Base-by-base conservation (phyloP, 768 basidiomycete genomes). In the Suillus alpinus region DNA sequence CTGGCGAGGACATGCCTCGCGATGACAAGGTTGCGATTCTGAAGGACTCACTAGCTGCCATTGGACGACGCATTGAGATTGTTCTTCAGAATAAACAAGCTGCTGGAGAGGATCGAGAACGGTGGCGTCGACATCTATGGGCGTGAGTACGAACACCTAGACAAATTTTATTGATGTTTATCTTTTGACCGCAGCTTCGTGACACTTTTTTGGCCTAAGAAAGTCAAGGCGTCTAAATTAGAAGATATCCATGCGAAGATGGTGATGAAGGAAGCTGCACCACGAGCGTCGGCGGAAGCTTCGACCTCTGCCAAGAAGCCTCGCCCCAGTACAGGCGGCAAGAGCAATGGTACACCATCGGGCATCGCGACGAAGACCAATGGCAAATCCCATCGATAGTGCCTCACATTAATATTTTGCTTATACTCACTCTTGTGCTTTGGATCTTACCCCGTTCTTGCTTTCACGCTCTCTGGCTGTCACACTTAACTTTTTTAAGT, bases 201-300 rank as follows among this genome's bases (percentile, higher is more conserved):
- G 50, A 95, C 94, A 3, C 81, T 94, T 58, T 98, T 98, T 77
- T 98, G 95, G 95, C 95, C 95, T 6, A 92, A 96, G 80, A 93
- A 95, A 75, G 95, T 98, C 65, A 94, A 91, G 72, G 93, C 94
- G 13, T 86, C 85, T 16, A 97, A 97, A 75, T 78, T 98, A 41
- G 92, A 95, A 74, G 94, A 94, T 70, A 96, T 98, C 47, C 94
- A 97, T 68, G 90, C 92, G 16, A 97, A 97, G 77, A 94, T 97
- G 90, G 92, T 93, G 63, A 89, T 89, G 83, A 92, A 92, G 74
- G 91, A 91, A 70, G 83, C 85, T 50, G 83, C 84, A 37, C 85
- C 86, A n/a, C 77, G 84, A 61, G 53, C 53, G n/a, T 77, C 80
- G 56, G 75, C 81, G 26, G 87, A 87, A 57, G 66, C 63, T 46